Conservation (phyloP, 257 asterid species). For the Solanum tarapatanum region DNA sequence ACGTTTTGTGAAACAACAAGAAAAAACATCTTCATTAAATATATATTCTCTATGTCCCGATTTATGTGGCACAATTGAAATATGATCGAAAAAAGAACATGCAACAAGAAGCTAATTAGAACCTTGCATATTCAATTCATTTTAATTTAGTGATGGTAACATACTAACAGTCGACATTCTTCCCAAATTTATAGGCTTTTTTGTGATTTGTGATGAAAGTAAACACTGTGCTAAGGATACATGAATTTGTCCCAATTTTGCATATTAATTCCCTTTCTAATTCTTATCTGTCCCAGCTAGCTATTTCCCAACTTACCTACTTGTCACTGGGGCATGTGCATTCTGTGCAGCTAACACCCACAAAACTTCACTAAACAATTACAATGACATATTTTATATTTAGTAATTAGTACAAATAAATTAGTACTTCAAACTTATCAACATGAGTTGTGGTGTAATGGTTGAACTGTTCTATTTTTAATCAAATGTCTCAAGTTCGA, state of each 20-base stretch:
- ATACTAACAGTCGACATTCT: neutral
- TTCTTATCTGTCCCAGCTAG: slow-evolving; percentile 16
- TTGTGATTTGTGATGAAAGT: slow-evolving; percentile 9
- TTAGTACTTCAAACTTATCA: neutral
- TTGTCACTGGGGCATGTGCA: neutral
- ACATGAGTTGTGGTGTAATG: neutral
- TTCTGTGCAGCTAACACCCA: neutral
- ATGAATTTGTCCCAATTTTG: slow-evolving; percentile 42
- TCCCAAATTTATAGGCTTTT: neutral
- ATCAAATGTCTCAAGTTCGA: accelerated
- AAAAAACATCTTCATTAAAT: neutral
- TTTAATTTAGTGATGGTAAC: neutral
- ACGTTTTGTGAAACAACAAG: neutral
- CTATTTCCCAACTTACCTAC: slow-evolving; percentile 24
- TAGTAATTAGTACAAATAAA: too few species aligned
- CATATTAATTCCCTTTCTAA: slow-evolving; percentile 18
- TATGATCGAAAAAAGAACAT: neutral
- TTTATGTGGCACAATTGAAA: neutral
- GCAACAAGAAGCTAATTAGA: neutral
- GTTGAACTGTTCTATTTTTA: too few species aligned
- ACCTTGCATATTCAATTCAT: neutral
- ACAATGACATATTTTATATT: neutral
- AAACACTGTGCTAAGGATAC: slow-evolving; percentile 5
- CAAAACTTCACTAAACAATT: neutral
- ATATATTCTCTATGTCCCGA: too few species aligned